Evolutionary conservation across 768 basidiomycete species (phyloP).

Genomic region (Cyclocybe cylindracea): DNA sequence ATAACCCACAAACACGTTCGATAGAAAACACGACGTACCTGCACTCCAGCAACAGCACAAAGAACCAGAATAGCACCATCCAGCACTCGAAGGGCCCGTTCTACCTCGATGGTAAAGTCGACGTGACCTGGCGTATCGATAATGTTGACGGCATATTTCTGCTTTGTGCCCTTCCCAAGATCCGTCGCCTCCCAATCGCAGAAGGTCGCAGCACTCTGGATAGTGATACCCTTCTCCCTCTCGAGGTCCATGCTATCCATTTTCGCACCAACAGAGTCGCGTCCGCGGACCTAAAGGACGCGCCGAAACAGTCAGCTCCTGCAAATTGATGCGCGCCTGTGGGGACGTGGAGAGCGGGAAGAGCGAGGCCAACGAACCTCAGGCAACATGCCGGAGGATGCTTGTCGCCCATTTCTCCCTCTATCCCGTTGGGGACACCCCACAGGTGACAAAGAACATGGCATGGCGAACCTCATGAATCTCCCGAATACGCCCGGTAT

Average conservation of each 20-base stretch:
- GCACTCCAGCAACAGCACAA: slow-evolving; percentile 96
- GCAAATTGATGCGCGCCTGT: slow-evolving; percentile 14
- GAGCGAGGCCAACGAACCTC: slow-evolving; percentile 14
- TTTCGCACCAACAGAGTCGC: slow-evolving; percentile 96
- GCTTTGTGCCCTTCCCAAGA: slow-evolving; percentile 57
- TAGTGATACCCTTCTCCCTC: slow-evolving; percentile 98
- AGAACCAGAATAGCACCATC: slow-evolving; percentile 97
- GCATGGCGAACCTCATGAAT: slow-evolving; percentile 85
- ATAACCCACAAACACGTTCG: not conserved
- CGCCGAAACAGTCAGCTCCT: slow-evolving; percentile 4
- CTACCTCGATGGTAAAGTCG: slow-evolving; percentile 99
- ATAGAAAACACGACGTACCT: slow-evolving; percentile 42
- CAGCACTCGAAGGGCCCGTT: slow-evolving; percentile 91
- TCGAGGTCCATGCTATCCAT: slow-evolving; percentile 99
- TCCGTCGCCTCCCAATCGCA: slow-evolving; percentile 89
- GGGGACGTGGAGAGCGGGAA: slow-evolving; percentile 18
- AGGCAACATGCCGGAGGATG: slow-evolving; percentile 8
- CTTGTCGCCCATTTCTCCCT: not conserved
- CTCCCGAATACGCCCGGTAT: slow-evolving; percentile 92
- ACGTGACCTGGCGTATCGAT: slow-evolving; percentile 99
- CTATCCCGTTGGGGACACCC: not conserved
- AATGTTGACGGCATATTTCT: slow-evolving; percentile 94
- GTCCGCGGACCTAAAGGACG: slow-evolving; percentile 73
- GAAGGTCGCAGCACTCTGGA: slow-evolving; percentile 98
- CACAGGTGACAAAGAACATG: slow-evolving; percentile 18